Evolutionary conservation across 106 monocot genomes (phyloP).

Genomic region (Amphibolis antarctica): DNA sequence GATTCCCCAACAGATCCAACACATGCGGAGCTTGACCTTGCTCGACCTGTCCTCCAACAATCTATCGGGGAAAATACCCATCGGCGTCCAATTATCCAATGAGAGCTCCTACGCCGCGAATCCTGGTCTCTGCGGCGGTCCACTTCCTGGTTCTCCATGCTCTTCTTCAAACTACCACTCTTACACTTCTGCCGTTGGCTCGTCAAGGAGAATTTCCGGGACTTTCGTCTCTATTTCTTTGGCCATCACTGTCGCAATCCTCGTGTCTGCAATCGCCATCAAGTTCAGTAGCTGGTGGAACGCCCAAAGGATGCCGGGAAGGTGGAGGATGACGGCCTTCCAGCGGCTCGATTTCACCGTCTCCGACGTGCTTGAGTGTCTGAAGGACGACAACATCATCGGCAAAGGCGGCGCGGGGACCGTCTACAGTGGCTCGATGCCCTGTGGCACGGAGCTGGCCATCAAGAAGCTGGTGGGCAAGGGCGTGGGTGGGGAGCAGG

Average conservation of each 20-base stretch:
- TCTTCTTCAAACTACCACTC: neutral
- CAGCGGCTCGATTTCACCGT: slow-evolving; percentile 59
- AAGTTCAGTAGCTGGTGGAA: slow-evolving; percentile 10
- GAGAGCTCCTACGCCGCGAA: slow-evolving; percentile 63
- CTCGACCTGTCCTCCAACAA: slow-evolving; percentile 83
- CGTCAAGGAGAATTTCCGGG: slow-evolving; percentile 6
- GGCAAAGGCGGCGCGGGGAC: slow-evolving; percentile 92
- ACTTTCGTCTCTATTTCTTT: slow-evolving; percentile 16
- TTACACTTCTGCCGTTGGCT: neutral
- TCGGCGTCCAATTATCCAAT: slow-evolving; percentile 77
- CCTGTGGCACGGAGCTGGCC: slow-evolving; percentile 44
- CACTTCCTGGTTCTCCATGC: slow-evolving; percentile 24
- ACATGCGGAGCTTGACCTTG: slow-evolving; percentile 62
- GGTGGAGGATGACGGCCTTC: slow-evolving; percentile 77
- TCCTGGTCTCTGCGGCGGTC: slow-evolving; percentile 50
- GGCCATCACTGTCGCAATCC: neutral
- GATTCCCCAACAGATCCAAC: slow-evolving; percentile 45
- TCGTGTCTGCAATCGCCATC: neutral
- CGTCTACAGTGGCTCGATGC: slow-evolving; percentile 66
- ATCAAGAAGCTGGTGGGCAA: slow-evolving; percentile 55
- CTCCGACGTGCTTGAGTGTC: slow-evolving; percentile 62
- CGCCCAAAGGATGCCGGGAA: slow-evolving; percentile 1
- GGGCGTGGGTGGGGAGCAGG: slow-evolving; percentile 30
- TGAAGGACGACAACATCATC: slow-evolving; percentile 88
- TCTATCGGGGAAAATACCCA: slow-evolving; percentile 45